Evolutionary conservation across 1,139 yeast species (phyloP).

Genomic region (Candida pseudocylindracea): DNA sequence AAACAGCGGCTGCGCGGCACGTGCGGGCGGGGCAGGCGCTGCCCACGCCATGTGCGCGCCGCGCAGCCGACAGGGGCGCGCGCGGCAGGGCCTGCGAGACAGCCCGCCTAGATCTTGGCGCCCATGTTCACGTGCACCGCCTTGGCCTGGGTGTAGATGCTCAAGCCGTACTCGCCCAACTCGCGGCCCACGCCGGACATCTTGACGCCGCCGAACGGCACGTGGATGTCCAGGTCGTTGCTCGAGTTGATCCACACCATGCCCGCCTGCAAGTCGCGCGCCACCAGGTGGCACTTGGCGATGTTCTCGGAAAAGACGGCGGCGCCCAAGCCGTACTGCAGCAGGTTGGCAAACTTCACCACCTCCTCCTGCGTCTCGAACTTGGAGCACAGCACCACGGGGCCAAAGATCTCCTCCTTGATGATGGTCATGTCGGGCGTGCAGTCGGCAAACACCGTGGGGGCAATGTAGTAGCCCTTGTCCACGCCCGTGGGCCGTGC

Average conservation of each 20-base stretch:
- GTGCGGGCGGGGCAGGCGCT: no score
- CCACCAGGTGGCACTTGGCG: constrained; percentile 19
- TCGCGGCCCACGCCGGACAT: constrained; percentile 79
- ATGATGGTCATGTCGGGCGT: constrained; percentile 28
- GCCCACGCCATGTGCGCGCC: no score
- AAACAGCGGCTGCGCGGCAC: no score
- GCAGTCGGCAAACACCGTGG: constrained; percentile 32
- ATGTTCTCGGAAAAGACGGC: constrained; percentile 9
- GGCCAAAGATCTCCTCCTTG: constrained; percentile 38
- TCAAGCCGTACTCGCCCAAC: constrained; percentile 63
- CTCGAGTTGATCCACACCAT: constrained; percentile 44
- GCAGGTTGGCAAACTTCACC: constrained; percentile 19
- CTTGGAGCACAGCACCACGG: constrained; percentile 30
- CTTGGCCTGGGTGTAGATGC: constrained; percentile 58
- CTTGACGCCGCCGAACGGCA: constrained; percentile 69
- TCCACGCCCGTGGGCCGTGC: constrained; percentile 7
- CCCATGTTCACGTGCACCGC: constrained; percentile 54
- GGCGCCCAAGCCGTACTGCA: constrained; percentile 31
- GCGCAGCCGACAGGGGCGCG: no score
- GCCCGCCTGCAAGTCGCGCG: constrained; percentile 23
- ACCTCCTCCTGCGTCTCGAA: constrained; percentile 31
- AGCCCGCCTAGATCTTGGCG: constrained; percentile 4
- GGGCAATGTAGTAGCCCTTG: constrained; percentile 27
- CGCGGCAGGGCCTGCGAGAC: no score
- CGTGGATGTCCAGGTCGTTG: constrained; percentile 51